These are phyloP conservation scores for Zalerion maritima DNA, from an alignment of 495 filamentous ascomycete genomes.

Conservation along the genomic window DNA sequence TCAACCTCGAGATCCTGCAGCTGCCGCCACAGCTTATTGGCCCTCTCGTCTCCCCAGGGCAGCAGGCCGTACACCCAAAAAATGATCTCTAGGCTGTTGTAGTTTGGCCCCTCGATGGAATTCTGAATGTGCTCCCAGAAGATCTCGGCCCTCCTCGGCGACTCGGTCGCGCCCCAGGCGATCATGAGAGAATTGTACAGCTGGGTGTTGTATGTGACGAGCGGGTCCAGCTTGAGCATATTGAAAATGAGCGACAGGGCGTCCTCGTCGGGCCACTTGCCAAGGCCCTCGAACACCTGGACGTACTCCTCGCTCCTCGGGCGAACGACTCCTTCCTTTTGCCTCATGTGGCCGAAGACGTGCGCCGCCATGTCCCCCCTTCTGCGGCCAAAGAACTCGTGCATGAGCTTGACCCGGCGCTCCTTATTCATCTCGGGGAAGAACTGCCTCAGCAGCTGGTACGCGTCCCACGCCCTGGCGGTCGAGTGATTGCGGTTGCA, in stretches of 20 bases:
- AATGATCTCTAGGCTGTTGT: constrained; percentile 59
- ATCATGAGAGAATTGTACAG: constrained; percentile 76
- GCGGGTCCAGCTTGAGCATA: constrained; percentile 78
- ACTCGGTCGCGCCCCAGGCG: constrained; percentile 55
- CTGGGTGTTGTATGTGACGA: constrained; percentile 59
- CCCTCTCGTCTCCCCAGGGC: constrained; percentile 45
- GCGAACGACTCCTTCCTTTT: constrained; percentile 39
- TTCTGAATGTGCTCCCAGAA: constrained; percentile 72
- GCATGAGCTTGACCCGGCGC: constrained; percentile 61
- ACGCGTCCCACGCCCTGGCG: constrained; percentile 62
- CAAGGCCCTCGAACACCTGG: constrained; percentile 61
- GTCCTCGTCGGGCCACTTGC: constrained; percentile 44
- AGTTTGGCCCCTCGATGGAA: constrained; percentile 68
- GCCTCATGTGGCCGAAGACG: constrained; percentile 82
- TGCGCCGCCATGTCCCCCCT: constrained; percentile 69
- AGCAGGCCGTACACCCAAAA: constrained; percentile 59
- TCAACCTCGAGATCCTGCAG: constrained; percentile 61
- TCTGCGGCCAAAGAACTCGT: constrained; percentile 59
- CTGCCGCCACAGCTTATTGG: constrained; percentile 59
- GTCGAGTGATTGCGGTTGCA: constrained; percentile 44
- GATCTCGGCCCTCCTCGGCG: constrained; percentile 46
- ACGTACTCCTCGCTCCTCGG: constrained; percentile 65
- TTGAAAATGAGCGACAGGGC: constrained; percentile 66
- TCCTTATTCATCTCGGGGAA: constrained; percentile 58
- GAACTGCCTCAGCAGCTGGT: constrained; percentile 56